These are phyloP conservation scores for Astrothelium macrocarpum DNA, from an alignment of 495 filamentous ascomycete genomes.

Conservation along the genomic window DNA sequence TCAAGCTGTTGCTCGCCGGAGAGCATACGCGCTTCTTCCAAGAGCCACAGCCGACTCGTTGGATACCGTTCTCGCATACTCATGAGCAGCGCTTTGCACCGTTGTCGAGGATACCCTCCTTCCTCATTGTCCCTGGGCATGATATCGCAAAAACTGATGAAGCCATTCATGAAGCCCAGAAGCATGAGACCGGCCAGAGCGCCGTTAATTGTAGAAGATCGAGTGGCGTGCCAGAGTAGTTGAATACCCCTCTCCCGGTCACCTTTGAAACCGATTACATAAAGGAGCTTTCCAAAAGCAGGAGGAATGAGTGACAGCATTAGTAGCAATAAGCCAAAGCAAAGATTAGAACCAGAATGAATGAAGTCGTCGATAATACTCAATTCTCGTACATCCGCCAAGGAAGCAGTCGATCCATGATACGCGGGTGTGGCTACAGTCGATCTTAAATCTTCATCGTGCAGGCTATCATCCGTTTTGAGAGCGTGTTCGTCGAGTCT, in stretches of 20 bases:
- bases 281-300: conserved; percentile 71
- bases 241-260: conserved; percentile 73
- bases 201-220: conserved; percentile 71
- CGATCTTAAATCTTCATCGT: background rate
- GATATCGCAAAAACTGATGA: conserved; percentile 81
- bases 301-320: conserved; percentile 88
- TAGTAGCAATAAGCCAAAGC: conserved; percentile 75
- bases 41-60: conserved; percentile 72
- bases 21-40: conserved; percentile 80
- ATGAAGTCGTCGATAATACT: conserved; percentile 68
- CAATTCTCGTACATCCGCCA: background rate
- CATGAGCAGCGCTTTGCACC: conserved; percentile 56
- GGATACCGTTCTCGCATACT: conserved; percentile 72
- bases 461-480: background rate
- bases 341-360: conserved; percentile 78
- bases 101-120: conserved; percentile 61
- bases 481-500: background rate
- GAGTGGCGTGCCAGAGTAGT: conserved; percentile 89
- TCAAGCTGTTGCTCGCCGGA: conserved; percentile 57
- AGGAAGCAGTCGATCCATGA: background rate
- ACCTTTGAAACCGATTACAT: conserved; percentile 83
- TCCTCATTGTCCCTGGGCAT: conserved; percentile 49
- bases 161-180: conserved; percentile 77
- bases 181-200: conserved; percentile 76
- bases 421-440: background rate